phyloP scores from a whole-genome alignment of 257 asterid genomes.

The Phtheirospermum japonicum region DNA sequence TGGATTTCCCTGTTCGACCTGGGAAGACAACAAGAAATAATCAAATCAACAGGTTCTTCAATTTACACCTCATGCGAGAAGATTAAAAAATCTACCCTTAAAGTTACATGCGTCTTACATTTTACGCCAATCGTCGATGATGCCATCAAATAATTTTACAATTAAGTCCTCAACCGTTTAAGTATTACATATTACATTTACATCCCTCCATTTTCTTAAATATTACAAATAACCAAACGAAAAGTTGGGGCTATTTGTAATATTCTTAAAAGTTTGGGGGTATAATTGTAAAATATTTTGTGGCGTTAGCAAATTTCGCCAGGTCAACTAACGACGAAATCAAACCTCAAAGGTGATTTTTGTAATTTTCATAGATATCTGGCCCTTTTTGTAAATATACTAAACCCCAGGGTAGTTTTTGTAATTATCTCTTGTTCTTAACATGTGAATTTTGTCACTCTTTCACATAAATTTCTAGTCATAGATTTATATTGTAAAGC shows the following conservation, averaged over 20 bases:
- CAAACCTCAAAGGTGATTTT: not conserved
- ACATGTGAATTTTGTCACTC: no score
- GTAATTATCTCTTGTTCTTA: not conserved
- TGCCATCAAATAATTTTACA: not conserved
- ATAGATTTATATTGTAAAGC: no score
- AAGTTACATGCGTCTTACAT: not conserved
- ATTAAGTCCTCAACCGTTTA: not conserved
- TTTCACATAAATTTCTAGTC: no score
- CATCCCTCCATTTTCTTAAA: not conserved
- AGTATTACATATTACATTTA: not conserved
- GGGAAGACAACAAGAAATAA: not conserved
- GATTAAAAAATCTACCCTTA: no score
- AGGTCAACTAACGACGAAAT: not conserved
- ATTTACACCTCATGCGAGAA: not conserved
- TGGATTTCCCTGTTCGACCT: constrained; percentile 57
- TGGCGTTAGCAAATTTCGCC: not conserved
- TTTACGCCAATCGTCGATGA: no score
- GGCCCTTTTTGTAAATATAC: not conserved
- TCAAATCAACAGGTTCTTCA: not conserved
- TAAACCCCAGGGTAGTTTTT: not conserved
- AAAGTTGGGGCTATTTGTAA: no score
- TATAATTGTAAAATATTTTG: not conserved
- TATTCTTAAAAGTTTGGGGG: no score
- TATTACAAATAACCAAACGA: no score
- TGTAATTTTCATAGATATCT: not conserved